Evolutionary conservation across 2,329 filamentous ascomycete genomes (phyloP).

Genomic region (Capronia epimyces): DNA sequence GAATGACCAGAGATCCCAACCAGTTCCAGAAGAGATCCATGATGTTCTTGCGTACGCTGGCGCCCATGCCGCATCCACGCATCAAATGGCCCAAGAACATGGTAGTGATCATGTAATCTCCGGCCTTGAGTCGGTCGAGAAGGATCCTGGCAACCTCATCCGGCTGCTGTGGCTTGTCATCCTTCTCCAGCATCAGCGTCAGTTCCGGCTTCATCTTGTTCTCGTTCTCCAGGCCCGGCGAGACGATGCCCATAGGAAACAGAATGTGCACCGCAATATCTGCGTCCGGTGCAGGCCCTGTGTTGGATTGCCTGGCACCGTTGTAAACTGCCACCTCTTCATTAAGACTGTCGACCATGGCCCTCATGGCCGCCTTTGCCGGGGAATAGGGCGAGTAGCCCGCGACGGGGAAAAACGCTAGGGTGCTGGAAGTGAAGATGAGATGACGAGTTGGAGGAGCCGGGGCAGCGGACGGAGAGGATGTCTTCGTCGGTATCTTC

Average conservation of each 20-base stretch:
- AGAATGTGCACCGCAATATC: constrained; percentile 75
- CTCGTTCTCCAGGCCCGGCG: constrained; percentile 69
- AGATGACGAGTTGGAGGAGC: constrained; percentile 61
- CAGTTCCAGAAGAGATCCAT: constrained; percentile 52
- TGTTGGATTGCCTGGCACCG: constrained; percentile 43
- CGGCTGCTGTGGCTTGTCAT: constrained; percentile 73
- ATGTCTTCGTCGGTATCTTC: constrained; percentile 47
- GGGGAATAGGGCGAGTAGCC: constrained; percentile 83
- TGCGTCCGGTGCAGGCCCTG: constrained; percentile 47
- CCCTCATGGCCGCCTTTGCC: constrained; percentile 77
- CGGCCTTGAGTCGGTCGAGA: constrained; percentile 70
- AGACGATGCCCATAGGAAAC: constrained; percentile 76
- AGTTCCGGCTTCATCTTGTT: constrained; percentile 73
- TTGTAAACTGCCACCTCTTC: constrained; percentile 87
- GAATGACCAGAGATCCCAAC: constrained; percentile 50
- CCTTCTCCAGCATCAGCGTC: constrained; percentile 71
- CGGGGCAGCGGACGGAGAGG: constrained; percentile 32
- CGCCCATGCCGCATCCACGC: constrained; percentile 56
- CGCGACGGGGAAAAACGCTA: constrained; percentile 68
- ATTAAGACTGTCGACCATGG: constrained; percentile 72
- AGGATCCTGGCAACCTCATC: constrained; percentile 67
- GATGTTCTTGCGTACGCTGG: constrained; percentile 47
- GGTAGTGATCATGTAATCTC: constrained; percentile 73
- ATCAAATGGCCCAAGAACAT: constrained; percentile 67
- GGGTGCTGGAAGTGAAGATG: constrained; percentile 75